phyloP scores from a whole-genome alignment of 2,329 filamentous ascomycete genomes.

The Remersonia thermophila region DNA sequence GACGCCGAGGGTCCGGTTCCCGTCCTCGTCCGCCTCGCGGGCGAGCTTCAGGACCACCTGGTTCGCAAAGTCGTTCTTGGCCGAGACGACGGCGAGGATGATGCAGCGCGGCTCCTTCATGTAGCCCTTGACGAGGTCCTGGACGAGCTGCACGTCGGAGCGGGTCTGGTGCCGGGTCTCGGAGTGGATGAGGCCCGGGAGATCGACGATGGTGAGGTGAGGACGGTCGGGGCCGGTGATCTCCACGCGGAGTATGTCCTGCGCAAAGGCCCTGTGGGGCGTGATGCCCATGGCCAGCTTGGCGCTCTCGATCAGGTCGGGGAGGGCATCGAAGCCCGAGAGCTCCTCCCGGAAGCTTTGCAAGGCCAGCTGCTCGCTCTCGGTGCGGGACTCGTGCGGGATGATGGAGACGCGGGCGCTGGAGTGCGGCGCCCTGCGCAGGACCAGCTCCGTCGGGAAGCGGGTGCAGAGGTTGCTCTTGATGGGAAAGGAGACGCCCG shows the following conservation, averaged over 20 bases:
- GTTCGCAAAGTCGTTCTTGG: slow-evolving; percentile 38
- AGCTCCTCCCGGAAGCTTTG: slow-evolving; percentile 8
- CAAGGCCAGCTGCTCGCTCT: slow-evolving; percentile 8
- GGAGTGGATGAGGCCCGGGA: slow-evolving; percentile 36
- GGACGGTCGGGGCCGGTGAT: slow-evolving; percentile 28
- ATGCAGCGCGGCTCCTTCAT: slow-evolving; percentile 40
- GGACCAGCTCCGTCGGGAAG: slow-evolving; percentile 14
- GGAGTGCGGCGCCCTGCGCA: slow-evolving; percentile 9
- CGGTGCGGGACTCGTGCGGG: slow-evolving; percentile 9
- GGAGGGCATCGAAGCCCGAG: slow-evolving; percentile 8
- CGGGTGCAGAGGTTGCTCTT: slow-evolving; percentile 15
- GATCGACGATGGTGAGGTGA: slow-evolving; percentile 42
- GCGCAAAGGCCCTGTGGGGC: slow-evolving; percentile 23
- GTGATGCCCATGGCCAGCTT: slow-evolving; percentile 33
- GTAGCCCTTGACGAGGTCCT: slow-evolving; percentile 35
- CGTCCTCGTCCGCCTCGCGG: slow-evolving; percentile 16
- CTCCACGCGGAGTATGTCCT: slow-evolving; percentile 30
- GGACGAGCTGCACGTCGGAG: slow-evolving; percentile 28
- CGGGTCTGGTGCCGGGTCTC: slow-evolving; percentile 28
- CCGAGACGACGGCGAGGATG: slow-evolving; percentile 39
- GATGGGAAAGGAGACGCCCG: slow-evolving; percentile 12
- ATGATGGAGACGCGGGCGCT: slow-evolving; percentile 15
- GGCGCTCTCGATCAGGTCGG: slow-evolving; percentile 20
- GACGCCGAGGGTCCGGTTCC: slow-evolving; percentile 32
- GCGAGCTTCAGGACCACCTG: slow-evolving; percentile 36